A percentile compares a stretch with the other conserved stretches of the same genome.
These are phyloP conservation scores for Aechmea fasciata DNA, from an alignment of 176 grass and related monocot genomes.

Conservation along the genomic window DNA sequence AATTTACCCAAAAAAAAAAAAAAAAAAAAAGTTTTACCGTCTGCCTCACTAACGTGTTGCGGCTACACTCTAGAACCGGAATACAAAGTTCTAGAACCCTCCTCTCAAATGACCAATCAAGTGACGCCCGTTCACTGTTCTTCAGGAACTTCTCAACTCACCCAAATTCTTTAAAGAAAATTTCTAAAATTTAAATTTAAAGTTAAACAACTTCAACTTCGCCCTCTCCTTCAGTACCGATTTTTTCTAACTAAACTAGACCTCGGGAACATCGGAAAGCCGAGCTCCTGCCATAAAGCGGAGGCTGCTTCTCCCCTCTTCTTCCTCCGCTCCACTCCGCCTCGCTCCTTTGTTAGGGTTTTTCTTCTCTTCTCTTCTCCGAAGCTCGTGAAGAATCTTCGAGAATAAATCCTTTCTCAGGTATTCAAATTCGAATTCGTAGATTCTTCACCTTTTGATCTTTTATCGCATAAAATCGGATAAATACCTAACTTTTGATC, in stretches of 20 bases:
- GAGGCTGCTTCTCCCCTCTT: background rate
- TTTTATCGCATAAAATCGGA: background rate
- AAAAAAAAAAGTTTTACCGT: no score
- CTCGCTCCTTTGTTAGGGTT: background rate
- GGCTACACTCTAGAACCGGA: background rate
- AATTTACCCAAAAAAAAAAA: no score
- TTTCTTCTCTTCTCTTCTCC: background rate
- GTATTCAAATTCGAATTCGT: background rate
- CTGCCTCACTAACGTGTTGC: no score
- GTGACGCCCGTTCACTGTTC: background rate
- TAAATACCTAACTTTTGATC: background rate
- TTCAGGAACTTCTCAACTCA: background rate
- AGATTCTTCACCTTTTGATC: background rate
- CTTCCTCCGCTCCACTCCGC: background rate
- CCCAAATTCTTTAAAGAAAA: background rate
- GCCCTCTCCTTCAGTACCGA: background rate
- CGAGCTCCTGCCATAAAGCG: background rate
- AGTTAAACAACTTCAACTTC: background rate
- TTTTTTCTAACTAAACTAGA: background rate
- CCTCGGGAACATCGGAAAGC: background rate
- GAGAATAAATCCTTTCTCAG: background rate
- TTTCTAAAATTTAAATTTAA: background rate
- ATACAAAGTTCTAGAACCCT: conserved; percentile 2
- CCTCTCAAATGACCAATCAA: background rate
- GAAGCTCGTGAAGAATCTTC: background rate